Conservation (phyloP, 108 stramenopile species). For the Nitzschia sp. region DNA sequence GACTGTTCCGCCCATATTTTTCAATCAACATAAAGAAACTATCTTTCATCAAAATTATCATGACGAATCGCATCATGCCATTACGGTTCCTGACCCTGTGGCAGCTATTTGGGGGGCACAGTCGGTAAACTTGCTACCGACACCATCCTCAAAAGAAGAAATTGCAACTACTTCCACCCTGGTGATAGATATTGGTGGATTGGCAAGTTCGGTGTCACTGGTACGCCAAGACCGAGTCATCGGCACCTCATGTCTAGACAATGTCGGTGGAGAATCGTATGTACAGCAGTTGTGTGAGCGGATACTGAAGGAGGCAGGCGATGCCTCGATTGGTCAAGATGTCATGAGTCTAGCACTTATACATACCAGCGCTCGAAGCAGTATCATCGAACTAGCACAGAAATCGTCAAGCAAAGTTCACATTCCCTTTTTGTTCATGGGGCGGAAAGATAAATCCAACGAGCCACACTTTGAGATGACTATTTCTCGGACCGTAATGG, state of each 20-base stretch:
- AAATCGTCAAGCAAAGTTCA: slow-evolving; percentile 60
- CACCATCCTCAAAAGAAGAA: slow-evolving; percentile 27
- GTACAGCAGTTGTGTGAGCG: slow-evolving; percentile 54
- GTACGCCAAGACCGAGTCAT: slow-evolving; percentile 53
- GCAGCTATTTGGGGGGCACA: slow-evolving; percentile 77
- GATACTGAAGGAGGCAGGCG: slow-evolving; percentile 36
- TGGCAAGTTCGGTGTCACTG: slow-evolving; percentile 46
- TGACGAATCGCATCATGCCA: slow-evolving; percentile 22
- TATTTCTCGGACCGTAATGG: slow-evolving; percentile 63
- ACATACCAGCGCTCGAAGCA: slow-evolving; percentile 30
- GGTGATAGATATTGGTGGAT: slow-evolving; percentile 76
- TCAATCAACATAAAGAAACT: slow-evolving; percentile 24
- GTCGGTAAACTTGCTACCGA: slow-evolving; percentile 46
- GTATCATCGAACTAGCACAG: slow-evolving; percentile 59
- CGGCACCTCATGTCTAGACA: slow-evolving; percentile 33
- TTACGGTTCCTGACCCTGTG: slow-evolving; percentile 66
- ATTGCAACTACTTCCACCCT: slow-evolving; percentile 26
- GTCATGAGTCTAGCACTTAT: slow-evolving; percentile 36
- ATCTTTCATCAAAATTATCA: slow-evolving; percentile 29
- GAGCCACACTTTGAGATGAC: slow-evolving; percentile 60
- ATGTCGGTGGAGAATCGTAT: slow-evolving; percentile 68
- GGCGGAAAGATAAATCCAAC: slow-evolving; percentile 28
- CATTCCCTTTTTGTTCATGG: slow-evolving; percentile 71
- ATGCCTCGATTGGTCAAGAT: slow-evolving; percentile 19
- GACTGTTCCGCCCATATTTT: slow-evolving; percentile 35